Percentiles rank a stretch among this genome's conserved stretches.
phyloP scores from a whole-genome alignment of 495 filamentous ascomycete species.

The Rostrohypoxylon terebratum region DNA sequence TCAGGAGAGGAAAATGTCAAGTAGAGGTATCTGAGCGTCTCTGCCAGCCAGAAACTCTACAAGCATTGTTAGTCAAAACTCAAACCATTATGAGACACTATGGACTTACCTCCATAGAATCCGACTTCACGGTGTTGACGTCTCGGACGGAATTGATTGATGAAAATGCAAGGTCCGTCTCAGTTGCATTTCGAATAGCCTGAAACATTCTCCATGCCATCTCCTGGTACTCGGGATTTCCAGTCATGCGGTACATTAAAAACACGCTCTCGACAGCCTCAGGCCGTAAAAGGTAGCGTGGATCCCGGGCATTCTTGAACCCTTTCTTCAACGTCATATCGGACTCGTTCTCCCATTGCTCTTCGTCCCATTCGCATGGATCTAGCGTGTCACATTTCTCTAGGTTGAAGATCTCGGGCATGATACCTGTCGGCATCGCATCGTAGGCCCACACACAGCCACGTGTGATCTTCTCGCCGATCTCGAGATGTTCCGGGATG shows the following conservation, averaged over 20 bases:
- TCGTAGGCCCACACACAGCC: slow-evolving; percentile 85
- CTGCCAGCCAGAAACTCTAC: slow-evolving; percentile 68
- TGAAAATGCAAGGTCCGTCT: slow-evolving; percentile 59
- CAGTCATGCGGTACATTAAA: slow-evolving; percentile 80
- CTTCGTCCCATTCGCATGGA: slow-evolving; percentile 45
- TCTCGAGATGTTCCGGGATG: slow-evolving; percentile 71
- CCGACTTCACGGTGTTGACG: slow-evolving; percentile 46
- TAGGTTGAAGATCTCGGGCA: slow-evolving; percentile 75
- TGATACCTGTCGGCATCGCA: slow-evolving; percentile 75
- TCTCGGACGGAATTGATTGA: slow-evolving; percentile 43
- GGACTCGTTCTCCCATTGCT: slow-evolving; percentile 22
- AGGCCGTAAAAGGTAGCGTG: slow-evolving; percentile 64
- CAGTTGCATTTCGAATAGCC: slow-evolving; percentile 69
- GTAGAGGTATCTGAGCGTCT: slow-evolving; percentile 89
- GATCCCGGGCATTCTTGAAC: slow-evolving; percentile 46
- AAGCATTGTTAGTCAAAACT: slow-evolving; percentile 19
- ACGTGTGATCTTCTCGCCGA: slow-evolving; percentile 76
- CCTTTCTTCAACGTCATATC: slow-evolving; percentile 38
- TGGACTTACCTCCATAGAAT: slow-evolving; percentile 58
- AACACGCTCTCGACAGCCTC: slow-evolving; percentile 81
- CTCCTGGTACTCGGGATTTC: slow-evolving; percentile 72
- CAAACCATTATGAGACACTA: background rate
- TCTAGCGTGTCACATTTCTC: slow-evolving; percentile 61
- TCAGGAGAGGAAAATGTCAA: slow-evolving; percentile 80
- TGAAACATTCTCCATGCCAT: slow-evolving; percentile 82